A percentile compares a stretch with the other conserved stretches of the same genome.
Conservation (phyloP, 2,329 filamentous ascomycete species). For the Teratosphaeria destructans region DNA sequence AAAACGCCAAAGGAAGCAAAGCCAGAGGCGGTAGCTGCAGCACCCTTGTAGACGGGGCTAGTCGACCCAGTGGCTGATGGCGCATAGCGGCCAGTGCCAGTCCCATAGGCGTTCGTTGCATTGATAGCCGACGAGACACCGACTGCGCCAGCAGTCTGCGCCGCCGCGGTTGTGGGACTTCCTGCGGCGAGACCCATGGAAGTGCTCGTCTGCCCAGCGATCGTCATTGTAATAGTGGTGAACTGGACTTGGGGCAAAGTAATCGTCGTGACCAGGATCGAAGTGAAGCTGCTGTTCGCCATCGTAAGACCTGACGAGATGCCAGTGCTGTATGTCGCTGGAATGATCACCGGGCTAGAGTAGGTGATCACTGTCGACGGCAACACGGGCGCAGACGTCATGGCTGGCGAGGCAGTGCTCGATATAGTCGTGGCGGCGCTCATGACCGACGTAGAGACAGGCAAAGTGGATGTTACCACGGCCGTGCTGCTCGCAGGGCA, state of each 20-base stretch:
- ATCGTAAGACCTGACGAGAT: conserved; percentile 23
- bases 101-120: conserved; percentile 7
- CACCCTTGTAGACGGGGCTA: conserved; percentile 14
- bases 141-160: conserved; percentile 3
- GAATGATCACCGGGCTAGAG: conserved; percentile 26
- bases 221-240: conserved; percentile 27
- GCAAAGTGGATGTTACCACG: conserved; percentile 28
- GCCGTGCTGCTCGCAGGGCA: conserved; percentile 28
- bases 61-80: conserved; percentile 5
- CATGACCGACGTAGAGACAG: conserved; percentile 31
- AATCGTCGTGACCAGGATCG: conserved; percentile 29
- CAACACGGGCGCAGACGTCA: conserved; percentile 11
- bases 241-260: conserved; percentile 38
- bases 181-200: conserved; percentile 7
- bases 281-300: conserved; percentile 21
- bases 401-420: not conserved
- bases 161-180: conserved; percentile 5
- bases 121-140: not conserved
- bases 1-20: conserved; percentile 9
- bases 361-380: conserved; percentile 34
- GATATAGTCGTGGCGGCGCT: conserved; percentile 1
- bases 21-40: conserved; percentile 11
- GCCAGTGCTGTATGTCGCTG: conserved; percentile 27
- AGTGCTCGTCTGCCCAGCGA: conserved; percentile 18
- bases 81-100: conserved; percentile 9